Evolutionary conservation across 257 asterid species (phyloP).

Genomic region (Rehmannia glutinosa): DNA sequence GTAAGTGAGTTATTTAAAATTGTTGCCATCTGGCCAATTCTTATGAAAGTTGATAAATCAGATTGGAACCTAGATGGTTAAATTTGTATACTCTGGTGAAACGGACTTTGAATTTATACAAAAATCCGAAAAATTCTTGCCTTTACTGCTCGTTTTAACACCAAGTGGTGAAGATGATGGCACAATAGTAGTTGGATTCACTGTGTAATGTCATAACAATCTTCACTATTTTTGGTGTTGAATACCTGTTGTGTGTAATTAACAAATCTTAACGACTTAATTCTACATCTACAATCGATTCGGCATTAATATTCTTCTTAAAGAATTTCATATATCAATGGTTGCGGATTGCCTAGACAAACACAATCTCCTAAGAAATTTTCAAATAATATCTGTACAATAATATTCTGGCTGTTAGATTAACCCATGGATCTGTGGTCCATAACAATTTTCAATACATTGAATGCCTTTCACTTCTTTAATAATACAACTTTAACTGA

Average conservation of each 20-base stretch:
- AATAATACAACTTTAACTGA: constrained; percentile 36
- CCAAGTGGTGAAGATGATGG: not conserved
- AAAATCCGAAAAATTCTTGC: too few relatives aligned
- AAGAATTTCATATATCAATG: too few relatives aligned
- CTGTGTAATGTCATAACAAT: not conserved
- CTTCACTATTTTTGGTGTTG: not conserved
- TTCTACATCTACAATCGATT: constrained; percentile 9
- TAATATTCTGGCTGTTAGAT: constrained; percentile 25
- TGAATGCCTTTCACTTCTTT: constrained; percentile 31
- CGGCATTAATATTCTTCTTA: constrained; percentile 20
- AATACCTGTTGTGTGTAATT: too few relatives aligned
- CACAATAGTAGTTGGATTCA: not conserved
- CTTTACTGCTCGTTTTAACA: not conserved
- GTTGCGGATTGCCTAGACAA: too few relatives aligned
- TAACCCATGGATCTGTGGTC: constrained; percentile 20
- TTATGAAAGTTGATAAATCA: not conserved
- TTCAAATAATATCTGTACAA: not conserved
- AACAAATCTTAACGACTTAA: constrained; percentile 1
- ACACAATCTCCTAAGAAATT: too few relatives aligned
- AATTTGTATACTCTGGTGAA: too few relatives aligned
- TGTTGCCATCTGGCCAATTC: not conserved
- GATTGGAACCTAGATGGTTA: too few relatives aligned
- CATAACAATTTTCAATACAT: constrained; percentile 22
- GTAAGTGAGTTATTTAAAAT: not conserved
- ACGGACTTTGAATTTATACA: too few relatives aligned